phyloP scores from a whole-genome alignment of 1,139 yeast genomes.

The Tardiomyces digboiensis region DNA sequence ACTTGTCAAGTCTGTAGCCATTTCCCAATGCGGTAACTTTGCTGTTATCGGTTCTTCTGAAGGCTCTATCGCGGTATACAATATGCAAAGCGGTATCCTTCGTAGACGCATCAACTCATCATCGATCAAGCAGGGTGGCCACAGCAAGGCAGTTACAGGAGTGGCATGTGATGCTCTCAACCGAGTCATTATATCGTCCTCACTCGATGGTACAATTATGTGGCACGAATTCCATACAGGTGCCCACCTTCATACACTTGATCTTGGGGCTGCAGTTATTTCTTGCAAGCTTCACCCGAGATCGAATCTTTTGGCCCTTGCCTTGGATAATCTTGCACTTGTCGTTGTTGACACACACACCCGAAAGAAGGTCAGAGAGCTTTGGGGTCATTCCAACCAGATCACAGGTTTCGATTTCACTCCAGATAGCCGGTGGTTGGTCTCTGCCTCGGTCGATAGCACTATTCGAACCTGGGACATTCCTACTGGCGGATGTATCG shows the following conservation, averaged over 20 bases:
- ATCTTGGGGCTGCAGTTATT: slow-evolving; percentile 64
- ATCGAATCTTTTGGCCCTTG: slow-evolving; percentile 78
- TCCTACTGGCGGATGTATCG: slow-evolving; percentile 96
- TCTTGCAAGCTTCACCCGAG: slow-evolving; percentile 66
- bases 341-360: slow-evolving; percentile 78
- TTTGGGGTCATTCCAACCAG: slow-evolving; percentile 86
- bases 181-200: slow-evolving; percentile 74
- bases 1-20: slow-evolving; percentile 66
- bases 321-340: slow-evolving; percentile 79
- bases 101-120: slow-evolving; percentile 40
- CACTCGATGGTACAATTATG: slow-evolving; percentile 84
- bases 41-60: slow-evolving; percentile 84
- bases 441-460: slow-evolving; percentile 74
- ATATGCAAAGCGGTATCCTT: slow-evolving; percentile 79
- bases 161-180: slow-evolving; percentile 87
- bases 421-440: slow-evolving; percentile 94
- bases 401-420: slow-evolving; percentile 86
- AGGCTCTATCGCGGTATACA: slow-evolving; percentile 86
- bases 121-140: slow-evolving; percentile 39
- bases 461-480: slow-evolving; percentile 96
- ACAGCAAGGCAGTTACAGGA: slow-evolving; percentile 80
- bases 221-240: slow-evolving; percentile 79
- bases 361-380: slow-evolving; percentile 72
- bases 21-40: slow-evolving; percentile 93
- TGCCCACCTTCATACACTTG: slow-evolving; percentile 55